Base-by-base conservation (phyloP, 2,329 filamentous ascomycete genomes). In the Cladobotryum mycophilum region DNA sequence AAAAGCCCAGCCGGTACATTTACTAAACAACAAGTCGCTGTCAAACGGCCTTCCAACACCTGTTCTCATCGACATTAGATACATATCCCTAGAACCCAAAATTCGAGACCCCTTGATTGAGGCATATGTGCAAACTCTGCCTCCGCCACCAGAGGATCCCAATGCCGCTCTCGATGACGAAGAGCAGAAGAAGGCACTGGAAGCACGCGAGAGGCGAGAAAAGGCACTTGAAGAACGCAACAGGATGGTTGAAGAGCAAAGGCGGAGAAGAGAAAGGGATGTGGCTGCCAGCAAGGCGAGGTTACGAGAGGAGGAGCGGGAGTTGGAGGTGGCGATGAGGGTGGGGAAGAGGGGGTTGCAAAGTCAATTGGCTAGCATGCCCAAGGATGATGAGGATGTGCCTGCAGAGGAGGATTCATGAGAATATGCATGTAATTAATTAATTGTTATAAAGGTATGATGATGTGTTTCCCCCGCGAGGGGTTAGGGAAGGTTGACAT, bases 311-410 rank as follows among this genome's bases (percentile, higher is more conserved):
- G 83, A 84, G 56, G 85, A 89, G 67, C 73, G 76, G 55, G 83
- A 88, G 61, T 67, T 89, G 49, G 79, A 86, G 61, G 71, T 74
- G 55, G 86, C 86, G 1, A 85, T 88, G 82, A 77, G 76, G 52
- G 76, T 89, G 12, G 77, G 79, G 0, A 88, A 85, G 66, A 79
- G 76, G 53, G 86, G 85, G 0, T 55, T 89, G 56, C 78, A 80
- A 60, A 78, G 76, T 20, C 83, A 88, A 62, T 61, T 88, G 50
- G 66, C 64, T 17, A 64, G 55, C 46, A 63, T 63, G 61, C 59
- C 58, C 36, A 52, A 58, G 42, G 53, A 61, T 30, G 55, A 51
- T 15, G 56, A 61, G 42, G 52, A 54, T 7, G 56, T 54, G 15
- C 34, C 46, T 15, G 62, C 41, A 56, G 58, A 46, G 51, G 30